These are phyloP conservation scores for Diaporthe citriasiana DNA, from an alignment of 2,329 filamentous ascomycete species.

Conservation along the genomic window DNA sequence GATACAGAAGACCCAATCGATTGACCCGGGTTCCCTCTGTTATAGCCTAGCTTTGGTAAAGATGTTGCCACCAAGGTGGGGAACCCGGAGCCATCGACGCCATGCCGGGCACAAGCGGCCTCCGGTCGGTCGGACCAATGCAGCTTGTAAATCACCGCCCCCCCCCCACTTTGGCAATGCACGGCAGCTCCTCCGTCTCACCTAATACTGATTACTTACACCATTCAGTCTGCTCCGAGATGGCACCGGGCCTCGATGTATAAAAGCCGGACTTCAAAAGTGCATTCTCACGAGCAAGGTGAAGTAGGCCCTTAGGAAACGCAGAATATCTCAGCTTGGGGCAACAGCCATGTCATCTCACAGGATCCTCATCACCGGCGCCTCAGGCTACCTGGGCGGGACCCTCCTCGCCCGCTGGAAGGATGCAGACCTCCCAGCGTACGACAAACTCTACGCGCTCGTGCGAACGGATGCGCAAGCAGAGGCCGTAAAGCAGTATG, in stretches of 20 bases:
- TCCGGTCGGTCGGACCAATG: conserved; percentile 26
- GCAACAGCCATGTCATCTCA: conserved; percentile 37
- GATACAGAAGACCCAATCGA: neutral
- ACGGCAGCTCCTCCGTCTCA: neutral
- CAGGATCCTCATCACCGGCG: conserved; percentile 63
- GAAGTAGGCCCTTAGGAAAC: too few relatives aligned
- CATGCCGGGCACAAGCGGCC: conserved; percentile 7
- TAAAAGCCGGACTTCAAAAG: neutral
- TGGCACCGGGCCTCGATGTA: neutral
- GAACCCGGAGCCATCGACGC: neutral
- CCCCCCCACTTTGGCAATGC: neutral
- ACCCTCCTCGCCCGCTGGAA: conserved; percentile 59
- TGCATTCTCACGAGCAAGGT: neutral
- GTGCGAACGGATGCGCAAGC: conserved; percentile 62
- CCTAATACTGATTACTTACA: neutral
- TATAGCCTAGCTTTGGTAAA: too few relatives aligned
- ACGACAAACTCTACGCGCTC: conserved; percentile 61
- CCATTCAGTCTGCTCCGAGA: neutral
- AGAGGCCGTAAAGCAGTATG: conserved; percentile 58
- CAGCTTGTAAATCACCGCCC: conserved; percentile 32
- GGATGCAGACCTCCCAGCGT: conserved; percentile 54
- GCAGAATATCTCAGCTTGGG: neutral
- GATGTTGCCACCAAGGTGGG: neutral
- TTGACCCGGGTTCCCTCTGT: too few relatives aligned
- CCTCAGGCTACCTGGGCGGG: conserved; percentile 67